A percentile compares a stretch with the other conserved stretches of the same genome.
phyloP scores from a whole-genome alignment of 371 early-diverging fungal genomes.

The Vittaforma corneae region DNA sequence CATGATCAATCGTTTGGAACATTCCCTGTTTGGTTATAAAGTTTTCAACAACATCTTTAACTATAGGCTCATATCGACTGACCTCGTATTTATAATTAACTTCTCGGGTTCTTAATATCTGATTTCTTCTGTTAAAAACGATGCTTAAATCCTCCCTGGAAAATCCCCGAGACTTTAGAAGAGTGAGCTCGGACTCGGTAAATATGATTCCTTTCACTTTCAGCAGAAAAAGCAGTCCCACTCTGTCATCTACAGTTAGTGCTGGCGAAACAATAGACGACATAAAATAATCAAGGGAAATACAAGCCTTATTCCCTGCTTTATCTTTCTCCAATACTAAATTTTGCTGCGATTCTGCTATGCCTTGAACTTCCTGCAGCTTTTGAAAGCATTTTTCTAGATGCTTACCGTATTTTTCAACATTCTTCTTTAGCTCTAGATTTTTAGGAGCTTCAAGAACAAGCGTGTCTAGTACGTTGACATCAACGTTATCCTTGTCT shows the following conservation, averaged over 20 bases:
- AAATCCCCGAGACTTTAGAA: constrained; percentile 29
- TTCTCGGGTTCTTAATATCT: constrained; percentile 4
- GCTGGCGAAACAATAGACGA: constrained; percentile 20
- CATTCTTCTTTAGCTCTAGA: constrained; percentile 45
- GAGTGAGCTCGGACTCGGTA: constrained; percentile 27
- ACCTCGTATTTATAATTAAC: constrained; percentile 42
- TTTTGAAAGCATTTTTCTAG: constrained; percentile 43
- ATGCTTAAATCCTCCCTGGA: constrained; percentile 30
- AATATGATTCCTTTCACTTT: constrained; percentile 24
- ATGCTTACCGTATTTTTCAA: constrained; percentile 42
- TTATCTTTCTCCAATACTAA: constrained; percentile 47
- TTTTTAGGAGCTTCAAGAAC: constrained; percentile 57
- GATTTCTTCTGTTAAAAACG: constrained; percentile 14
- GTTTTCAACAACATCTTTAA: constrained; percentile 39
- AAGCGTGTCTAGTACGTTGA: constrained; percentile 46
- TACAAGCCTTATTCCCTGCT: constrained; percentile 36
- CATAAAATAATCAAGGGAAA: constrained; percentile 38
- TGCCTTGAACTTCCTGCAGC: constrained; percentile 35
- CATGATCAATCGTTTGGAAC: background rate
- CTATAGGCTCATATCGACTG: constrained; percentile 49
- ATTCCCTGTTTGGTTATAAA: constrained; percentile 41
- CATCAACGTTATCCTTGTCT: constrained; percentile 39
- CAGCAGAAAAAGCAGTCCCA: constrained; percentile 47
- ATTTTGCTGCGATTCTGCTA: constrained; percentile 49
- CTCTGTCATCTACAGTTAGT: constrained; percentile 46